These are phyloP conservation scores for Globisporangium emineosum DNA, from an alignment of 352 stramenopile species.

Conservation along the genomic window DNA sequence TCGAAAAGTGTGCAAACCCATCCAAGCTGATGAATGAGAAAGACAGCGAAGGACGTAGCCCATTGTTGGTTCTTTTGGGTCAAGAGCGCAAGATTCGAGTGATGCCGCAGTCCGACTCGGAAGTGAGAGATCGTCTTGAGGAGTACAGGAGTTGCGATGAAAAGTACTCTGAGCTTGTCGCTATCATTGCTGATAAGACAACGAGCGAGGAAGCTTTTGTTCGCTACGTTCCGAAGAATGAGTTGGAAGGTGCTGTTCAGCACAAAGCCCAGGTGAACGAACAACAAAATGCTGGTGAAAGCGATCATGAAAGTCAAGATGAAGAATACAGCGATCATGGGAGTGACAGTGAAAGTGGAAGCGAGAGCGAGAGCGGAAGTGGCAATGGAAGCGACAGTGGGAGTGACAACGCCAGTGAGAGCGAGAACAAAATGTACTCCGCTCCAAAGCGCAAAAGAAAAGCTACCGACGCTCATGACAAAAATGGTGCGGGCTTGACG, in stretches of 20 bases:
- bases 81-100: constrained; percentile 22
- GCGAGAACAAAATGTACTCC: background rate
- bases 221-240: constrained; percentile 9
- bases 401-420: constrained; percentile 1
- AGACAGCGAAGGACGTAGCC: constrained; percentile 41
- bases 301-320: constrained; percentile 13
- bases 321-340: constrained; percentile 13
- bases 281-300: constrained; percentile 2
- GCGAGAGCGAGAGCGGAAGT: constrained; percentile 12
- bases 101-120: constrained; percentile 18
- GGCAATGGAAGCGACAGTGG: constrained; percentile 6
- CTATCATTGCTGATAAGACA: constrained; percentile 49
- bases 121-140: constrained; percentile 39
- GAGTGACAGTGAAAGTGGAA: constrained; percentile 15
- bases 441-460: background rate
- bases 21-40: constrained; percentile 46
- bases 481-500: constrained; percentile 15
- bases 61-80: constrained; percentile 44
- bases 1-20: constrained; percentile 29
- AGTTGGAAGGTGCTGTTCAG: constrained; percentile 1
- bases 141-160: constrained; percentile 31
- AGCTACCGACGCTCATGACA: background rate
- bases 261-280: constrained; percentile 5
- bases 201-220: constrained; percentile 32
- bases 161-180: constrained; percentile 42